phyloP scores from a whole-genome alignment of 2,329 filamentous ascomycete genomes.

The Fusarium concolor region DNA sequence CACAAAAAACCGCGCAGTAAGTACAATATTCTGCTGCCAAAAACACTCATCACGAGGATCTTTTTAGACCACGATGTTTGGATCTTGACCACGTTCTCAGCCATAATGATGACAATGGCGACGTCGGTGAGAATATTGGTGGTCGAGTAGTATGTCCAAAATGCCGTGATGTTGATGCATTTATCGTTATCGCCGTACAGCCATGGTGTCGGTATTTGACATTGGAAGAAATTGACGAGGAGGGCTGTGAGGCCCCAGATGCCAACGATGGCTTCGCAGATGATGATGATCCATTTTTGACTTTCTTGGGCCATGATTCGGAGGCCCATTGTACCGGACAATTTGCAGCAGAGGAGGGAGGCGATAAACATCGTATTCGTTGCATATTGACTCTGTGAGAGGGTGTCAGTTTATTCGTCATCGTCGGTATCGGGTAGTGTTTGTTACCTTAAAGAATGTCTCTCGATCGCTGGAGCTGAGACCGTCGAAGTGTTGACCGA shows the following conservation, averaged over 20 bases:
- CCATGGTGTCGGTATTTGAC: conserved; percentile 45
- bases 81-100: conserved; percentile 46
- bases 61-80: conserved; percentile 47
- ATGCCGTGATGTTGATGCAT: conserved; percentile 40
- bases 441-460: conserved; percentile 44
- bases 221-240: conserved; percentile 46
- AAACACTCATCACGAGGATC: conserved; percentile 46
- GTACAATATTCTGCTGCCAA: conserved; percentile 48
- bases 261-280: conserved; percentile 33
- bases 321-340: conserved; percentile 45
- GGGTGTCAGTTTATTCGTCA: conserved; percentile 5
- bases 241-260: conserved; percentile 44
- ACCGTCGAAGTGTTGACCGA: conserved; percentile 37
- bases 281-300: conserved; percentile 39
- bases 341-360: conserved; percentile 43
- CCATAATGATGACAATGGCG: conserved; percentile 44
- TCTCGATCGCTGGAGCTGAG: conserved; percentile 28
- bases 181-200: conserved; percentile 35
- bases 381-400: conserved; percentile 44
- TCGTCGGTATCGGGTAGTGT: too few relatives aligned
- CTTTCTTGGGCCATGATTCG: conserved; percentile 40
- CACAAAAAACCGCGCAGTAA: conserved; percentile 3
- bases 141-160: conserved; percentile 47
- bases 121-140: conserved; percentile 49
- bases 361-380: conserved; percentile 43